Conservation (phyloP, 2,329 filamentous ascomycete genomes). For the Aspergillus ruber region DNA sequence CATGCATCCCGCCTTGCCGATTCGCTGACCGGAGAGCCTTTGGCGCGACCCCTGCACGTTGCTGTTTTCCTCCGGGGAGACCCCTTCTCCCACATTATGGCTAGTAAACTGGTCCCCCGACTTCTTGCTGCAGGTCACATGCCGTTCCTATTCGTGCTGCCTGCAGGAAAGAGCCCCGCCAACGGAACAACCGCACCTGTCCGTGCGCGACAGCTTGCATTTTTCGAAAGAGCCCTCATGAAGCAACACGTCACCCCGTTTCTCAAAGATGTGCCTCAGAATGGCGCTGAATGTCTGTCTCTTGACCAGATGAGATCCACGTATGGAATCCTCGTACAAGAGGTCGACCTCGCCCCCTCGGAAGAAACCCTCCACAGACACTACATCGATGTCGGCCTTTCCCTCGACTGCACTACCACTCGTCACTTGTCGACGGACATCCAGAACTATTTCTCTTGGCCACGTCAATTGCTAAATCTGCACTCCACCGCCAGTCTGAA, state of each 20-base stretch:
- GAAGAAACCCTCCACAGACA: slow-evolving; percentile 1
- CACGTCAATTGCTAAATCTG: slow-evolving; percentile 1
- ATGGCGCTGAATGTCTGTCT: neutral
- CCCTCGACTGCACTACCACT: neutral
- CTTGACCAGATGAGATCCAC: slow-evolving; percentile 1
- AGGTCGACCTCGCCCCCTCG: neutral
- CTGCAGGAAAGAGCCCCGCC: neutral
- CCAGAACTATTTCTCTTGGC: slow-evolving; percentile 1
- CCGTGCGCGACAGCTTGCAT: slow-evolving; percentile 2
- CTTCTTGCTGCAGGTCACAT: slow-evolving; percentile 6
- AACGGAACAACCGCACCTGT: neutral
- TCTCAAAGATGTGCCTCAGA: neutral
- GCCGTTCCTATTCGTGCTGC: slow-evolving; percentile 7
- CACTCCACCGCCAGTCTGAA: neutral
- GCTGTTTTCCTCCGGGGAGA: slow-evolving; percentile 6
- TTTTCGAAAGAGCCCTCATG: slow-evolving; percentile 4
- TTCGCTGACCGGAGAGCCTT: slow-evolving; percentile 3
- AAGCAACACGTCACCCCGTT: slow-evolving; percentile 3
- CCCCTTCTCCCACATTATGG: slow-evolving; percentile 5
- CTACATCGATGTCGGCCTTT: slow-evolving; percentile 7
- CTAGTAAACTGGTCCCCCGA: slow-evolving; percentile 3
- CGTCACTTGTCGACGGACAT: slow-evolving; percentile 2
- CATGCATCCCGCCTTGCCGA: slow-evolving; percentile 7
- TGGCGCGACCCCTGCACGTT: slow-evolving; percentile 2
- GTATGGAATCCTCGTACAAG: slow-evolving; percentile 4